A percentile compares a stretch with the other conserved stretches of the same genome.
phyloP scores from a whole-genome alignment of 2,329 filamentous ascomycete genomes.

The Cucurbitaria berberidis region DNA sequence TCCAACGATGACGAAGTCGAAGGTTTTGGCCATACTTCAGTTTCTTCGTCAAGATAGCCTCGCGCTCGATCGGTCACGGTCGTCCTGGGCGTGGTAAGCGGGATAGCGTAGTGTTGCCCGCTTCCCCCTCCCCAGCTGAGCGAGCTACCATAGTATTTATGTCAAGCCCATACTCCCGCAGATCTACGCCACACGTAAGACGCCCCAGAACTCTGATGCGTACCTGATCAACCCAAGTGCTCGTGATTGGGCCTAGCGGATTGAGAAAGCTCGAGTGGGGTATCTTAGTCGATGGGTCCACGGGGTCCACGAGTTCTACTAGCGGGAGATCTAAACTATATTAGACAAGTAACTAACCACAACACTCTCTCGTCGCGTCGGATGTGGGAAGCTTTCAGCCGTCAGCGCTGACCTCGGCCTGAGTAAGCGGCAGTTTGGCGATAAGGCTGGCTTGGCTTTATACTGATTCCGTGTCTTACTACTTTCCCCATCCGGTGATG shows the following conservation, averaged over 20 bases:
- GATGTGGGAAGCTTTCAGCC: not conserved
- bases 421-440: not conserved
- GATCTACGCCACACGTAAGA: not conserved
- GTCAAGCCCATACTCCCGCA: not conserved
- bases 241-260: not conserved
- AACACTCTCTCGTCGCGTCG: not conserved
- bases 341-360: too few relatives aligned
- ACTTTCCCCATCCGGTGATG: not conserved
- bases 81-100: not conserved
- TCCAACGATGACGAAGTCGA: constrained; percentile 52
- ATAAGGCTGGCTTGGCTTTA: not conserved
- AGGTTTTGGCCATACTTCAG: constrained; percentile 23
- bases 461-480: not conserved
- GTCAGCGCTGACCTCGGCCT: not conserved
- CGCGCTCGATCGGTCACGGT: not conserved
- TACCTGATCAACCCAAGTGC: not conserved
- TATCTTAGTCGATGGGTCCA: not conserved
- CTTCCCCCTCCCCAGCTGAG: not conserved
- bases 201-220: too few relatives aligned
- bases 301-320: too few relatives aligned
- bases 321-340: not conserved
- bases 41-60: too few relatives aligned
- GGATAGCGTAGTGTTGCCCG: not conserved
- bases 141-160: not conserved
- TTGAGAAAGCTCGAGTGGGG: not conserved